Conservation (phyloP, 2,329 filamentous ascomycete genomes). For the Tolypocladium nubicola region DNA sequence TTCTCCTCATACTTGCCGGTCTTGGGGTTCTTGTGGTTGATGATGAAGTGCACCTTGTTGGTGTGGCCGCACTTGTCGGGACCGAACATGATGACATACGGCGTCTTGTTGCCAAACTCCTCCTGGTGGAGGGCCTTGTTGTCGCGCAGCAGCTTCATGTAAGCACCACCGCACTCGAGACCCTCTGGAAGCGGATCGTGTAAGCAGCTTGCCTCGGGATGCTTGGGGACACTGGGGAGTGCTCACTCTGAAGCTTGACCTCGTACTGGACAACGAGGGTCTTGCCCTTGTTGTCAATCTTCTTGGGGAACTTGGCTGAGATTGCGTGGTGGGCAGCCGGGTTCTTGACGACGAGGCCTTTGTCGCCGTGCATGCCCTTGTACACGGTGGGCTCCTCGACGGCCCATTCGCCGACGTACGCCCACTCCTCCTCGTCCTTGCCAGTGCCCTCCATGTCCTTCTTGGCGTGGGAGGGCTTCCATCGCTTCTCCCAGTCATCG, state of each 20-base stretch:
- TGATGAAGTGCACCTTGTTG: constrained; percentile 98
- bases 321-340: constrained; percentile 97
- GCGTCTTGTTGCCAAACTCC: constrained; percentile 94
- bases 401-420: constrained; percentile 91
- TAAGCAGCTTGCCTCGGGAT: background rate
- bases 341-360: constrained; percentile 97
- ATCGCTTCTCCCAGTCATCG: constrained; percentile 86
- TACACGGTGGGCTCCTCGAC: constrained; percentile 88
- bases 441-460: constrained; percentile 69
- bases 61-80: constrained; percentile 98
- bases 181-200: constrained; percentile 48
- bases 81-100: constrained; percentile 99
- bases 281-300: constrained; percentile 95
- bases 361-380: constrained; percentile 90
- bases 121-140: constrained; percentile 95
- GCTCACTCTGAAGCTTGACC: constrained; percentile 93
- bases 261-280: constrained; percentile 97
- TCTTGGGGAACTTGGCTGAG: constrained; percentile 95
- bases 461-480: constrained; percentile 93
- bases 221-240: background rate
- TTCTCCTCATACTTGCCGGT: constrained; percentile 99
- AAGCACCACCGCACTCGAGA: constrained; percentile 95
- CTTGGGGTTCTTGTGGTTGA: constrained; percentile 99
- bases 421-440: constrained; percentile 70
- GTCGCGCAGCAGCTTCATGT: constrained; percentile 97